Evolutionary conservation across 148 eudicot genomes (phyloP).

Genomic region (Polygonum aviculare): DNA sequence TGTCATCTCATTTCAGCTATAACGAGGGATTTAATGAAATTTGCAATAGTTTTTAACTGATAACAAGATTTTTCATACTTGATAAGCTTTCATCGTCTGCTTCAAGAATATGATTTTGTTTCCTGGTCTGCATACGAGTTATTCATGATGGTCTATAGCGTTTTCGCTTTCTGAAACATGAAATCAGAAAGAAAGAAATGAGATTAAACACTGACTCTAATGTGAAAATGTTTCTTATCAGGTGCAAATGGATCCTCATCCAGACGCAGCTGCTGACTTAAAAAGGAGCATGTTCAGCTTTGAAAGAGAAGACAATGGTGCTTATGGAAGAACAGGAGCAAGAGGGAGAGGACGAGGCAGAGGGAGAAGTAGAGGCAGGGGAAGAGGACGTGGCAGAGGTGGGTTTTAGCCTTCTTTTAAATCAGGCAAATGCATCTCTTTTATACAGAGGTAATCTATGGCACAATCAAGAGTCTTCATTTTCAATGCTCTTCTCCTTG

Average conservation of each 20-base stretch:
- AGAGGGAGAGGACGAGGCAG: conserved; percentile 56
- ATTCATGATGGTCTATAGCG: not conserved
- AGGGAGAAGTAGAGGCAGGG: conserved; percentile 25
- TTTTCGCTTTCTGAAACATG: not conserved
- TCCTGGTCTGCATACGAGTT: too few relatives aligned
- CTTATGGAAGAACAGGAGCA: conserved; percentile 31
- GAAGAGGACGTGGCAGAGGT: conserved; percentile 36
- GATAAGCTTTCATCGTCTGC: too few relatives aligned
- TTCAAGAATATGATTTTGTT: too few relatives aligned
- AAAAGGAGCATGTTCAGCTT: conserved; percentile 79
- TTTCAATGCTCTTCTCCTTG: not conserved
- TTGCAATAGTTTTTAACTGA: not conserved
- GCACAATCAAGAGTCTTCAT: not conserved
- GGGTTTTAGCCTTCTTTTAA: conserved; percentile 11
- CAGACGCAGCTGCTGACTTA: conserved; percentile 42
- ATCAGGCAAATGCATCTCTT: not conserved
- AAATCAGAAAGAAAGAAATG: too few relatives aligned
- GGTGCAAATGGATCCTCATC: conserved; percentile 37
- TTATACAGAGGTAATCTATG: not conserved
- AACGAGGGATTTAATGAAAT: not conserved
- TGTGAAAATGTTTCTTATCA: conserved; percentile 1
- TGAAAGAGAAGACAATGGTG: conserved; percentile 36
- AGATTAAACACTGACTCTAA: not conserved
- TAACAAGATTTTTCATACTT: too few relatives aligned
- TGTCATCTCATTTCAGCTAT: not conserved